Conservation (phyloP, 2,329 filamentous ascomycete genomes). For the Microdochium nivale region DNA sequence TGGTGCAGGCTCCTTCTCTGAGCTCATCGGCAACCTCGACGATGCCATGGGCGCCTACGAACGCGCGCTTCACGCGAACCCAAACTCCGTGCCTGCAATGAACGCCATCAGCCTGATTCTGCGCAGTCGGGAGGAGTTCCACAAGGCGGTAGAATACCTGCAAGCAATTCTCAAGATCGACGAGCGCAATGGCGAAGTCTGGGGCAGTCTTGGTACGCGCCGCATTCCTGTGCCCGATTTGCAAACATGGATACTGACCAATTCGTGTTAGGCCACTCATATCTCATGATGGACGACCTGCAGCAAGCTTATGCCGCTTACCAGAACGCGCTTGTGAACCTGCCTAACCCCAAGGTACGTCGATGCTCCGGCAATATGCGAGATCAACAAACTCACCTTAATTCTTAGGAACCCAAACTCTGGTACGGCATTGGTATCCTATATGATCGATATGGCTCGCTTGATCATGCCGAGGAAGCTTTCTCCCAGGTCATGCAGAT, state of each 20-base stretch:
- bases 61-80: conserved; percentile 78
- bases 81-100: conserved; percentile 84
- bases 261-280: conserved; percentile 70
- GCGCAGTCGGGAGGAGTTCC: conserved; percentile 85
- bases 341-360: conserved; percentile 82
- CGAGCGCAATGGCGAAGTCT: conserved; percentile 82
- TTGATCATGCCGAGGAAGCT: conserved; percentile 95
- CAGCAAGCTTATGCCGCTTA: conserved; percentile 97
- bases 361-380: conserved; percentile 5
- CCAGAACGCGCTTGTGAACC: conserved; percentile 87
- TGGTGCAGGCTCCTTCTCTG: conserved; percentile 66
- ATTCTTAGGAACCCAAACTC: conserved; percentile 76
- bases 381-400: conserved; percentile 8
- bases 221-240: not conserved
- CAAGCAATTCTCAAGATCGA: conserved; percentile 88
- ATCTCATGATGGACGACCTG: conserved; percentile 96
- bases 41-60: conserved; percentile 88
- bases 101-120: conserved; percentile 89
- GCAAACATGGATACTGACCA: conserved; percentile 10
- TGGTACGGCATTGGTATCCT: conserved; percentile 99
- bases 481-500: conserved; percentile 99
- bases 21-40: conserved; percentile 80
- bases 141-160: conserved; percentile 87
- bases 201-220: conserved; percentile 79
- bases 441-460: conserved; percentile 90